Base-by-base conservation (phyloP, 1,284 basidiomycete genomes). In the Gastroboletus turbinatus region DNA sequence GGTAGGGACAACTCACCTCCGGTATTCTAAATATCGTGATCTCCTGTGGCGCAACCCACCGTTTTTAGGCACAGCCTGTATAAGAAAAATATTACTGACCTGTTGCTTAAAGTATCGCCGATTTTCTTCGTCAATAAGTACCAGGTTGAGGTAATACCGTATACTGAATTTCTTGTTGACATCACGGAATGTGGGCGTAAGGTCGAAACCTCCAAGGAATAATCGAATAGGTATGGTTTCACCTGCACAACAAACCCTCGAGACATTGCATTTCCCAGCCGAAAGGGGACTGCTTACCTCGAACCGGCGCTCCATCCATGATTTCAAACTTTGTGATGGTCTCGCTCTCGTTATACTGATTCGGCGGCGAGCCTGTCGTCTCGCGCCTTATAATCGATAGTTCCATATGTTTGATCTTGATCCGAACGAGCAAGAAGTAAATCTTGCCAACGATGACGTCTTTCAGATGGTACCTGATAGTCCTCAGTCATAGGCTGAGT, bases 321-420 rank as follows among this genome's bases (percentile, higher is more conserved):
- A 99, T 98, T 75, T 98, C 96, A 69, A 98, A 98, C 75, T 99
- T 99, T 29, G 97, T 98, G 67, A 99, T 99, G 5, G 96, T 99
- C 72, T 99, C 96, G 62, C 90, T 94, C 75, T 99, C 96, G 73
- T 98, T 99, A 76, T 99, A 99, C 75, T 96, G 94, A 70, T 99
- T 99, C 10, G 96, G 97, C 4, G 92, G 91, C 4, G 94, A 82
- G 19, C 96, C 96, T 0, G 97, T 98, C 21, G 96, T 98, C 73
- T 99, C 96, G 40, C 96, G 83, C 29, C 96, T 88, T 63, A 99
- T 98, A 70, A 98, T 98, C 16, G 94, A 97, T 19, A 99, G 82
- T 70, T 99, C 97, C 96, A 98, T 98, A 67, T 99, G 96, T 75
- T 99, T 98, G 78, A 99, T 98, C 81, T 99, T 98, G 82, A 99